Conservation (phyloP, 352 stramenopile genomes). For the Halophytophthora polymorphica region DNA sequence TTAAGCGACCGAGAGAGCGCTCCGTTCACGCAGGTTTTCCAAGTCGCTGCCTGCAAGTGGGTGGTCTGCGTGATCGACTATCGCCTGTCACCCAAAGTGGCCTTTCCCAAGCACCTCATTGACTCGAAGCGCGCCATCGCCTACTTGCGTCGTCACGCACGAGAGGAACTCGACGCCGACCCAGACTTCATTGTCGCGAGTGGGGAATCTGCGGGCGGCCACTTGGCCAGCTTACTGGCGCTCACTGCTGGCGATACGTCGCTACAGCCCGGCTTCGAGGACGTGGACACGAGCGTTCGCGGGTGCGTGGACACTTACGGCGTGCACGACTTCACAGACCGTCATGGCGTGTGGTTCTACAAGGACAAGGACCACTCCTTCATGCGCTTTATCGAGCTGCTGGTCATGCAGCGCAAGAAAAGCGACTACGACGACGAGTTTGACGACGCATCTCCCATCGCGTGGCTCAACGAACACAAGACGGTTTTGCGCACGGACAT, state of each 20-base stretch:
- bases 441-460: constrained; percentile 56
- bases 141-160: constrained; percentile 51
- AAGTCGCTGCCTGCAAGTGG: constrained; percentile 53
- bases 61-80: constrained; percentile 80
- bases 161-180: constrained; percentile 46
- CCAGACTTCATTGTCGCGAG: constrained; percentile 65
- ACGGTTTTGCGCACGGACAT: constrained; percentile 19
- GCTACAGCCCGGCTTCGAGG: constrained; percentile 73
- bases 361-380: constrained; percentile 59
- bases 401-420: constrained; percentile 71
- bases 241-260: constrained; percentile 61
- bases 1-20: constrained; percentile 47
- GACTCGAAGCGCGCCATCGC: constrained; percentile 70
- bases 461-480: constrained; percentile 43
- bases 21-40: constrained; percentile 58
- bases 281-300: constrained; percentile 70
- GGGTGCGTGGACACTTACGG: constrained; percentile 74
- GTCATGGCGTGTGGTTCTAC: constrained; percentile 57
- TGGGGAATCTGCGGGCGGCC: constrained; percentile 67
- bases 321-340: constrained; percentile 75
- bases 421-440: constrained; percentile 38
- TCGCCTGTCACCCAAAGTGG: constrained; percentile 59
- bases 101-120: constrained; percentile 66
- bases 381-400: constrained; percentile 59
- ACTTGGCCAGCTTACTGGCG: constrained; percentile 66